Evolutionary conservation across 352 stramenopile genomes (phyloP).

Genomic region (Globisporangium uncinulatum): DNA sequence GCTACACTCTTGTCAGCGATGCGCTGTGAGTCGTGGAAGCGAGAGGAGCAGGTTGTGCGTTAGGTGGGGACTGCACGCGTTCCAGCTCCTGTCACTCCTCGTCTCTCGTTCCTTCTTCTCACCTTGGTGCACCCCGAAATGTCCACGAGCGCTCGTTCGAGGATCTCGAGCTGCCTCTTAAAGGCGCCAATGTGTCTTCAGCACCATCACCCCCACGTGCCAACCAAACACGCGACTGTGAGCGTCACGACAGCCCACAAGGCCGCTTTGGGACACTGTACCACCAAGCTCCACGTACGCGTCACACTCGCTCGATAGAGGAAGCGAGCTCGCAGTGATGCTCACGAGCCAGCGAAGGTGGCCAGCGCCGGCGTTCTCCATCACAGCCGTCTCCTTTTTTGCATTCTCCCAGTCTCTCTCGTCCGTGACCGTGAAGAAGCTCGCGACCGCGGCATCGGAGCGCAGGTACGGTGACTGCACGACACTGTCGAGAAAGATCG

Average conservation of each 20-base stretch:
- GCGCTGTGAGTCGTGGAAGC: slow-evolving; percentile 15
- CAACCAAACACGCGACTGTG: neutral
- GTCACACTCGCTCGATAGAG: slow-evolving; percentile 27
- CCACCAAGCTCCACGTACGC: slow-evolving; percentile 18
- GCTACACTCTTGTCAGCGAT: slow-evolving; percentile 51
- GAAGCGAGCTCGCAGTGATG: slow-evolving; percentile 23
- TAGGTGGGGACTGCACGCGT: too few species aligned
- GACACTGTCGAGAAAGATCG: slow-evolving; percentile 50
- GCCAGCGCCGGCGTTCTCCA: slow-evolving; percentile 54
- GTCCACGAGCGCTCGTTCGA: slow-evolving; percentile 42
- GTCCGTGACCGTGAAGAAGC: slow-evolving; percentile 38
- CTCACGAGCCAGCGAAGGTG: slow-evolving; percentile 69
- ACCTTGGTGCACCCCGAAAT: slow-evolving; percentile 49
- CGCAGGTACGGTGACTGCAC: slow-evolving; percentile 56
- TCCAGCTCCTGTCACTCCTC: too few species aligned
- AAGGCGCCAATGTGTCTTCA: slow-evolving; percentile 40
- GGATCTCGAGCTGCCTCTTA: slow-evolving; percentile 52
- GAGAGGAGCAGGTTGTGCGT: neutral
- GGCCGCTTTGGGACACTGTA: too few species aligned
- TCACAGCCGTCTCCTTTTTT: slow-evolving; percentile 44
- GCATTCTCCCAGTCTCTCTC: slow-evolving; percentile 50
- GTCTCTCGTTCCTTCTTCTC: neutral
- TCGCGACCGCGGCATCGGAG: slow-evolving; percentile 40
- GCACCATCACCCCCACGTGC: neutral
- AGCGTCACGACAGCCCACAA: neutral